Evolutionary conservation across 2,329 filamentous ascomycete genomes (phyloP).

Genomic region (Cercospora sp.): DNA sequence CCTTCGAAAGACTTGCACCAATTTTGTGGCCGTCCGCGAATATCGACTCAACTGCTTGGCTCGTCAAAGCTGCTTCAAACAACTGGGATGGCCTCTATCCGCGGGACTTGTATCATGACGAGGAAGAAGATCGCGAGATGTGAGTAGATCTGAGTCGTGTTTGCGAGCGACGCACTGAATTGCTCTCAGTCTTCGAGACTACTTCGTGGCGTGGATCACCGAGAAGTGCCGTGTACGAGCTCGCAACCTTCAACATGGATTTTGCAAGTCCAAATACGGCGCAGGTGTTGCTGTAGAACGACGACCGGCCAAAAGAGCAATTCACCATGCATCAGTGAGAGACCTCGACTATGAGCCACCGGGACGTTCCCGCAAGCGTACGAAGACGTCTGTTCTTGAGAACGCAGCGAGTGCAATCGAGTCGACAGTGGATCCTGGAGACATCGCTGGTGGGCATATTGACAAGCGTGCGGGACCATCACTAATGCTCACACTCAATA

Average conservation of each 20-base stretch:
- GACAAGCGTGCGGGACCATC: neutral
- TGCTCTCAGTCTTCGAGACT: neutral
- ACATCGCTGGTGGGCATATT: neutral
- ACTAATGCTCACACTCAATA: neutral
- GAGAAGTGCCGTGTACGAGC: neutral
- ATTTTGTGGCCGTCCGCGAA: neutral
- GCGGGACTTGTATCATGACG: neutral
- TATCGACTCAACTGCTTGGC: slow-evolving; percentile 3
- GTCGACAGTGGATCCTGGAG: neutral
- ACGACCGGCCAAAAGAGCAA: neutral
- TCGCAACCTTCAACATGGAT: neutral
- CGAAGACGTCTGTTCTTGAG: neutral
- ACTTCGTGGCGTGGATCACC: neutral
- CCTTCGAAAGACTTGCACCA: slow-evolving; percentile 1
- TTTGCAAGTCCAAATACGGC: neutral
- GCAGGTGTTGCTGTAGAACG: neutral
- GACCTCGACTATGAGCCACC: neutral
- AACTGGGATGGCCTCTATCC: slow-evolving; percentile 4
- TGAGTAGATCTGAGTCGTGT: neutral
- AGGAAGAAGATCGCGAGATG: neutral
- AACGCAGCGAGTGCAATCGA: neutral
- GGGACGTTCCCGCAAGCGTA: neutral
- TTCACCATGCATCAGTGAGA: neutral
- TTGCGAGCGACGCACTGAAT: neutral
- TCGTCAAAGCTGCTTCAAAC: slow-evolving; percentile 5